Evolutionary conservation across 192 early-diverging fungal species (phyloP).

Genomic region (Dissophora globulifera): DNA sequence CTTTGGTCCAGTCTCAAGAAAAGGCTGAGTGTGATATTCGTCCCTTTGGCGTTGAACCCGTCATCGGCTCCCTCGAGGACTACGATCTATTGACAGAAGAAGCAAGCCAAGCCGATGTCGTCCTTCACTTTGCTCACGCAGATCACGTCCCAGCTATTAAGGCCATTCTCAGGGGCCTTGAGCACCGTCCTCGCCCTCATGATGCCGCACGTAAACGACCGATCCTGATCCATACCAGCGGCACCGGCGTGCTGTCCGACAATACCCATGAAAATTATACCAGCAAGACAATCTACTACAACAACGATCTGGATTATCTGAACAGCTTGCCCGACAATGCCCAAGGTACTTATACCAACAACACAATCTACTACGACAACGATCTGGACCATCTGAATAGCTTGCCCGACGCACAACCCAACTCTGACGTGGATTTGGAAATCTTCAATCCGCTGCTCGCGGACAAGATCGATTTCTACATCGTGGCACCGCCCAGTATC

Average conservation of each 20-base stretch:
- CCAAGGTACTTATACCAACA: neutral
- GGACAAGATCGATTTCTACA: conserved; percentile 38
- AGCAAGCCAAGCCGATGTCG: conserved; percentile 36
- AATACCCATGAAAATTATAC: conserved; percentile 2
- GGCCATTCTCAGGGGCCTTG: conserved; percentile 33
- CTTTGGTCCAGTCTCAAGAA: no score
- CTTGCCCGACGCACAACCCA: conserved; percentile 6
- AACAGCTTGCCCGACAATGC: conserved; percentile 18
- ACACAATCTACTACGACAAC: conserved; percentile 31
- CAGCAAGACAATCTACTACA: no score
- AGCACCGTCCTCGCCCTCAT: neutral
- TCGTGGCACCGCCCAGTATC: conserved; percentile 40
- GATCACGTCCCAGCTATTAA: conserved; percentile 29
- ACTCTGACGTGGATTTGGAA: conserved; percentile 33
- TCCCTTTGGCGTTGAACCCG: no score
- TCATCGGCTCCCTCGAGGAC: no score
- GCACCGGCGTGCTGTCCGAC: conserved; percentile 36
- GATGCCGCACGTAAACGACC: conserved; percentile 7
- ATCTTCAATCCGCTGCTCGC: conserved; percentile 6
- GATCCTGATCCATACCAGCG: conserved; percentile 48
- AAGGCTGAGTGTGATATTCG: no score
- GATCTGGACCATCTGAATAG: conserved; percentile 11
- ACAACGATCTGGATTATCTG: no score
- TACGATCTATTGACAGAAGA: conserved; percentile 6
- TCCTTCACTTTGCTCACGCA: conserved; percentile 32